Base-by-base conservation (phyloP, 306 rosid species). In the Coriaria nepalensis region DNA sequence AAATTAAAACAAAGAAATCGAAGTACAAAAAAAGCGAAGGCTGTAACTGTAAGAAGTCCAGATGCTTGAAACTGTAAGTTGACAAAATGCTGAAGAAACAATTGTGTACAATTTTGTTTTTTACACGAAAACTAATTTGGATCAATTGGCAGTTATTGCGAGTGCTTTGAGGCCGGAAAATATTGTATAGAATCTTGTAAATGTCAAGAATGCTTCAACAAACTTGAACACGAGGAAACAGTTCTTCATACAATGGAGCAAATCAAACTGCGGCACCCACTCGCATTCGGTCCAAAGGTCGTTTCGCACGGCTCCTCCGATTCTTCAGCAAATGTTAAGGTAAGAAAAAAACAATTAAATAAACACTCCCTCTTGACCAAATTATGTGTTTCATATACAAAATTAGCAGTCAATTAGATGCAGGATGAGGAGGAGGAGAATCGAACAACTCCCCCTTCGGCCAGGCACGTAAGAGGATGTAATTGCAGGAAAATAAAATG, bases 381-480 rank as follows among this genome's bases (percentile, higher is more conserved):
- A 20, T 20, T 20, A 20, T 20, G 29, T 20, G 3, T 1, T 20
- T 20, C 29, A 20, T 20, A 20, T 20, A 20, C 29, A 20, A 3
- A 20, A 20, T 20, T 20, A 20, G 29, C 29, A 20, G 29, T 20
- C 29, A 20, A 20, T 20, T 20, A 1, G 29, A n/a, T 20, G 29
- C 29, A 20, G 29, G 29, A 20, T 20, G 29, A 68, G 70, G 76
- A 53, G 15, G 55, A 58, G 37, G 55, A 33, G 33, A 39, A 10
- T 41, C 2, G n/a, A 49, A 29, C 20, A 0, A 61, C 53, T 36
- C 49, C 64, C 49, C 32, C 54, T 40, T 54, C 57, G 9, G 52
- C 60, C 20, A 40, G 68, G 59, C 78, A 67, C 53, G 68, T 33
- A 64, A 53, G 43, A 65, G 76, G 80, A 33, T 69, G 80, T 65